Percentiles rank a stretch among this genome's conserved stretches.
These are phyloP conservation scores for Ogataea allantospora DNA, from an alignment of 805 yeast species.

Conservation along the genomic window DNA sequence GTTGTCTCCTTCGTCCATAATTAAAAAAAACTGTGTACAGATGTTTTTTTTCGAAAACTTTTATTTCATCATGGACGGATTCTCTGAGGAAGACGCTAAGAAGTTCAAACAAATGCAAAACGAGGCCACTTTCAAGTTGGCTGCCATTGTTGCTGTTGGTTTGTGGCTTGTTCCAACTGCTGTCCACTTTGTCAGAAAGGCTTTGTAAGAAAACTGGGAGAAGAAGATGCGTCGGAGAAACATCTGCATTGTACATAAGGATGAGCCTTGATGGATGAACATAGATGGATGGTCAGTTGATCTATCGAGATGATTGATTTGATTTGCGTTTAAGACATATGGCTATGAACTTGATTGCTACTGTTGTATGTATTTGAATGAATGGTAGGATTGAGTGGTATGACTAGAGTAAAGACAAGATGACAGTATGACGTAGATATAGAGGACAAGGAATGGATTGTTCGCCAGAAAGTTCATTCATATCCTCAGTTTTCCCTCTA, in stretches of 20 bases:
- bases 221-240: too few species aligned
- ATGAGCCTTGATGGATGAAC: too few species aligned
- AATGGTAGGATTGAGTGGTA: too few species aligned
- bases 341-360: too few species aligned
- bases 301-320: background rate
- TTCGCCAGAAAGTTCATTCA: too few species aligned
- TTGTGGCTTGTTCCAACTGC: conserved; percentile 59
- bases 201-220: conserved; percentile 12
- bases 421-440: too few species aligned
- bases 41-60: conserved; percentile 7
- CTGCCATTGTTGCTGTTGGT: conserved; percentile 62
- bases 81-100: conserved; percentile 39
- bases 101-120: conserved; percentile 64
- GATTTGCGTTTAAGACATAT: background rate
- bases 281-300: background rate
- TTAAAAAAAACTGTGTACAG: conserved; percentile 10
- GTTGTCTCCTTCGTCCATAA: conserved; percentile 11
- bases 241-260: conserved; percentile 8
- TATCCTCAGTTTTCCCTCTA: too few species aligned
- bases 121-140: conserved; percentile 54
- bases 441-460: too few species aligned
- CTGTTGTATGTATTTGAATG: too few species aligned
- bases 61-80: conserved; percentile 27
- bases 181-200: conserved; percentile 52
- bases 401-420: too few species aligned